Evolutionary conservation across 1,139 yeast genomes (phyloP), one percentile per base, ranked within the genome.

Genomic region (Yamadazyma sp.): DNA sequence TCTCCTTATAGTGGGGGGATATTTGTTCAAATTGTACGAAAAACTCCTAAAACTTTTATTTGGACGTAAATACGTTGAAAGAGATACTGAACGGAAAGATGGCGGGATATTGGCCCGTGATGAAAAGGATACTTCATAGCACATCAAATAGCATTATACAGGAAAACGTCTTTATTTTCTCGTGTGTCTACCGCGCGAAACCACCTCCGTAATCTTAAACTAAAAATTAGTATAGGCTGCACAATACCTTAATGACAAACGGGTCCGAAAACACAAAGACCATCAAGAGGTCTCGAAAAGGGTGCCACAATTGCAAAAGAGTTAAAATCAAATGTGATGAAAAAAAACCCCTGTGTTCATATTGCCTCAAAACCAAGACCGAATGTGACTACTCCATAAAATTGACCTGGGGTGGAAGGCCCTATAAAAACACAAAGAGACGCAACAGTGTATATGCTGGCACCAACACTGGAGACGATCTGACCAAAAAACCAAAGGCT

Each of bases 371-470:
- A 41, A 61, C 73, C 2, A 59, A 62, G 2, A 50, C 61, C 9
- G 46, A 55, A 1, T 86, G 95, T 59, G 90, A 84, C 51, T 86
- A 86, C 51, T 67, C 83, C 3, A 52, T 84, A 18, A 78, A 73
- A 46, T 63, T 86, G 29, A 76, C 80, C 0, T 86, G 95, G 95
- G 92, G 90, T 16, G 92, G 92, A 0, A 58, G 90, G 36, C 88
- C 87, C 0, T 79, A 68, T 45, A 64, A 65, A 42, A 60, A 67
- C 39, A 75, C 69, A 44, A 67, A 69, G 34, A 67, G 68, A 34
- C 62, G 70, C 10, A 62, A 50, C 20, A 42, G 30, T 21, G 38
- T 33, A n/a, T n/a, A n/a, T 15, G 13, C 15, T 14, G 23, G 16
- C 8, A 24, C 6, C 11, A 18, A 18, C 8, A 18, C 8, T 5